Base-by-base conservation (phyloP, 75 land plant genomes). In the Selaginella moellendorffii region DNA sequence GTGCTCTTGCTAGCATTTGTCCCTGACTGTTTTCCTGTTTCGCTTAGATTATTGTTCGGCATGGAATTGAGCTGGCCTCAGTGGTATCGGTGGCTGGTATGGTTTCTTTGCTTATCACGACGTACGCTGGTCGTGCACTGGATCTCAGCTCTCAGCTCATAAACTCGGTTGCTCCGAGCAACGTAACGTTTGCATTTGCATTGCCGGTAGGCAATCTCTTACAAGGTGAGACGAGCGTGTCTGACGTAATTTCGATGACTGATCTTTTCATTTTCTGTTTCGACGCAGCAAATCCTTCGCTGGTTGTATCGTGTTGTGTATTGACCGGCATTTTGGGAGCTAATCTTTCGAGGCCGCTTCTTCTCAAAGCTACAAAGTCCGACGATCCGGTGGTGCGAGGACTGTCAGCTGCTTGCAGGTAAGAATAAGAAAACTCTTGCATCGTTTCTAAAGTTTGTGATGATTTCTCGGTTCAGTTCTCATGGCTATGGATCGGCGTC, bases 401-500 rank as follows among this genome's bases (percentile, higher is more conserved):
- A 23, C 61, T 66, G 1, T 54, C 60, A 0, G 22, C 59, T 24
- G 68, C 68, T n/a, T 53, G 68, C 68, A 66, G 68, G 68, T 66
- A 25, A 53, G 23, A 24, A n/a, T n/a, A n/a, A n/a, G n/a, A n/a
- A n/a, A n/a, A n/a, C n/a, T n/a, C n/a, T n/a, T n/a, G n/a, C n/a
- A n/a, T n/a, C n/a, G n/a, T n/a, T n/a, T n/a, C n/a, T n/a, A n/a
- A n/a, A n/a, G n/a, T n/a, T n/a, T n/a, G n/a, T n/a, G n/a, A n/a
- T n/a, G n/a, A 46, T 24, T 29, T 27, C 28, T 28, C 54, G 14
- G 25, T 14, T 22, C 59, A 66, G 68, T 53, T 53, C 68, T 52
- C 68, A 66, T 28, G 68, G 68, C 26, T 66, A 26, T 28, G 68
- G 68, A 66, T 66, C 68, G 10, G 58, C 68, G 54, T 54, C 68